Base-by-base conservation (phyloP, 1,284 basidiomycete species). In the Apiotrichum veenhuisii region DNA sequence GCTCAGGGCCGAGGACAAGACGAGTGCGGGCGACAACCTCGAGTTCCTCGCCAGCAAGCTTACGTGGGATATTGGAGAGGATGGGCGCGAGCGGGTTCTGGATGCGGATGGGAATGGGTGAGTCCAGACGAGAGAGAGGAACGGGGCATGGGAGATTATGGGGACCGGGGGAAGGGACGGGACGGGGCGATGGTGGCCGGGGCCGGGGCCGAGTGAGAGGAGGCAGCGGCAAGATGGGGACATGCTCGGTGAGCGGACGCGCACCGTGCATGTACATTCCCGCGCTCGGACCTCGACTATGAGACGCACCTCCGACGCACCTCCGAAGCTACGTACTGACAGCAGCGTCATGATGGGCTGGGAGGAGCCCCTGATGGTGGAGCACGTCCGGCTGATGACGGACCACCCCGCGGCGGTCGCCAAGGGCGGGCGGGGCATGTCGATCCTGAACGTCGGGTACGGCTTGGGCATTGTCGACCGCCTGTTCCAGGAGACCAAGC, bases 381-480 rank as follows among this genome's bases (percentile, higher is more conserved):
- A 73, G 57, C 76, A 77, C 52, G 73, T 75, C 11, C 71, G 80
- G 52, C 77, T 77, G 56, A 80, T 93, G 64, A 86, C 84, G 59
- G 79, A 70, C 49, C 83, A 87, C 63, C 78, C 81, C 27, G 80
- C 81, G 44, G 65, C 75, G 17, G 30, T 25, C 9, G 68, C 77
- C 1, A 65, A 76, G 17, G 61, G 65, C 25, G 67, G 65, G 1
- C 62, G 70, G 17, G 82, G 83, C 5, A 80, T 93, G 49, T 85
- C 82, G 46, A 80, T 97, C 0, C 79, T 98, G 52, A 98, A 98
- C 68, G 80, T 98, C 34, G 95, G 96, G 7, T 98, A 95, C 69
- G 95, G 95, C 14, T 80, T 98, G 12, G 95, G 95, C 15, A 94
- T 98, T 57, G 91, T 97, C 66, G 93, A 97, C 71, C 79, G 80